A percentile compares a stretch with the other conserved stretches of the same genome.
Evolutionary conservation across 2,329 filamentous ascomycete species (phyloP).

Genomic region (Cladorrhinum sp.): DNA sequence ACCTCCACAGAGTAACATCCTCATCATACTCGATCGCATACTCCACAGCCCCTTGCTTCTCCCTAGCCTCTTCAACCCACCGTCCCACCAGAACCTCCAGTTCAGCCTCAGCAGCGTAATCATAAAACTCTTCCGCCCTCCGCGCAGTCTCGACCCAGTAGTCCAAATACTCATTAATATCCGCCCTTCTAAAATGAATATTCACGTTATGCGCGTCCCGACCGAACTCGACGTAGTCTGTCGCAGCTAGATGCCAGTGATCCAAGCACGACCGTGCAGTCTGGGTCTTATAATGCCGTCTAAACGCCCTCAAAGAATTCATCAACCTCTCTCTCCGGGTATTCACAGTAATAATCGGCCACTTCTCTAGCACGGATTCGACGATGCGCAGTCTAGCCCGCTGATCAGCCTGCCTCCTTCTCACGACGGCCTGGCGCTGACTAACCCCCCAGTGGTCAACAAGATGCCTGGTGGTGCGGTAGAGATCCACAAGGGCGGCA

Average conservation of each 20-base stretch:
- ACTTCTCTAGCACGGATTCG: slow-evolving; percentile 20
- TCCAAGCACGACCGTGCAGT: slow-evolving; percentile 26
- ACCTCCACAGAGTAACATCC: slow-evolving; percentile 22
- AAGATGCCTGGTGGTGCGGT: slow-evolving; percentile 24
- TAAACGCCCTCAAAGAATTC: slow-evolving; percentile 25
- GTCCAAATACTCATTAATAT: slow-evolving; percentile 26
- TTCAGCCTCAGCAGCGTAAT: slow-evolving; percentile 30
- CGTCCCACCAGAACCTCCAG: slow-evolving; percentile 27
- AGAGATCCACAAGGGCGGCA: slow-evolving; percentile 24
- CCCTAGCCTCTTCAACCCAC: slow-evolving; percentile 26
- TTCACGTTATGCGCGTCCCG: slow-evolving; percentile 27
- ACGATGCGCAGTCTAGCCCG: slow-evolving; percentile 4
- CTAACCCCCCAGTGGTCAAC: slow-evolving; percentile 25
- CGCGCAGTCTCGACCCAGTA: slow-evolving; percentile 25
- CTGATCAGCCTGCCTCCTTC: slow-evolving; percentile 16
- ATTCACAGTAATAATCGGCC: slow-evolving; percentile 23
- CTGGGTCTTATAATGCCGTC: slow-evolving; percentile 27
- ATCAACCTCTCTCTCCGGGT: slow-evolving; percentile 27
- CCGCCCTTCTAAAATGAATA: slow-evolving; percentile 26
- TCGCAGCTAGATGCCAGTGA: slow-evolving; percentile 26
- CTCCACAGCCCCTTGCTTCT: slow-evolving; percentile 22
- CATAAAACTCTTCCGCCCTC: slow-evolving; percentile 18
- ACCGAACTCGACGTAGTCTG: slow-evolving; percentile 21
- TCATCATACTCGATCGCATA: slow-evolving; percentile 30
- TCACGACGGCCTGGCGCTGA: slow-evolving; percentile 9